Percentiles rank a stretch among this genome's conserved stretches.
These are phyloP conservation scores for Chlamydomonas applanata DNA, from an alignment of 139 green algal species.

Conservation along the genomic window DNA sequence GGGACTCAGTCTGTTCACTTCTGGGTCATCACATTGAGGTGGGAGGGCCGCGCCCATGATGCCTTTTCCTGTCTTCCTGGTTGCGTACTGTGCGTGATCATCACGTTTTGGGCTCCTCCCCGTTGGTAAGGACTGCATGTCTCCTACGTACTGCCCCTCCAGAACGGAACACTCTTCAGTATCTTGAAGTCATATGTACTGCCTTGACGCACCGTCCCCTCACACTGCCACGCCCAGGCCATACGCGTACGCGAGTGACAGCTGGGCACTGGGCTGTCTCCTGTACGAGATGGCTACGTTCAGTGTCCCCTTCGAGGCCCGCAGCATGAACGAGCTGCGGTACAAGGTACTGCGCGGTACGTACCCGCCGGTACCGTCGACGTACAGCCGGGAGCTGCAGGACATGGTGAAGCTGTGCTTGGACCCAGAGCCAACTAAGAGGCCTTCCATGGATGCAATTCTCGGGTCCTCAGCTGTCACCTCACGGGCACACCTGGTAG, in stretches of 20 bases:
- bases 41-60: too few relatives aligned
- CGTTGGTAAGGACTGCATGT: too few relatives aligned
- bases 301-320: conserved; percentile 73
- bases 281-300: conserved; percentile 81
- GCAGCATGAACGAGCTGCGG: conserved; percentile 66
- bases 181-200: too few relatives aligned
- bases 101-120: too few relatives aligned
- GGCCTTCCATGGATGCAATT: conserved; percentile 40
- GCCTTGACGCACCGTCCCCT: too few relatives aligned
- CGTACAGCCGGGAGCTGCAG: conserved; percentile 34
- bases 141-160: too few relatives aligned
- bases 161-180: too few relatives aligned
- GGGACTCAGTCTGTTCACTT: too few relatives aligned
- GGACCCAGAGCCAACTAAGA: conserved; percentile 38
- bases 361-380: conserved; percentile 35
- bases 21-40: too few relatives aligned
- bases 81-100: too few relatives aligned
- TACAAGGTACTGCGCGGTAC: conserved; percentile 53
- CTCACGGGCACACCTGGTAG: conserved; percentile 32
- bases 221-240: too few relatives aligned
- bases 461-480: conserved; percentile 27
- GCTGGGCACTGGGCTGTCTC: conserved; percentile 80
- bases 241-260: conserved; percentile 72
- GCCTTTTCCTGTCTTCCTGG: too few relatives aligned
- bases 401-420: conserved; percentile 47